Base-by-base conservation (phyloP, 2,329 filamentous ascomycete genomes). In the Delphinella strobiligena region DNA sequence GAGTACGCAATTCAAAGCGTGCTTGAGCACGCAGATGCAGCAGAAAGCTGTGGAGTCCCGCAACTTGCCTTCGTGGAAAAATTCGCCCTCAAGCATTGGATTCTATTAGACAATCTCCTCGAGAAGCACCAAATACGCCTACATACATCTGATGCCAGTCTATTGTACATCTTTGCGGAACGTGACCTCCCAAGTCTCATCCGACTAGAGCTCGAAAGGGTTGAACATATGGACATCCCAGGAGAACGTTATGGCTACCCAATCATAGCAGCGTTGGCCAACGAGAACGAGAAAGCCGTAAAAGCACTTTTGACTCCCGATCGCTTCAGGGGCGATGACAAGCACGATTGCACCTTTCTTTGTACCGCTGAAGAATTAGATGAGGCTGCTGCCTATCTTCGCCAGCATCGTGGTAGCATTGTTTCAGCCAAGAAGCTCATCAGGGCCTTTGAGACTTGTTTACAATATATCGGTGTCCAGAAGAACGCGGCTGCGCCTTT, bases 11-110 rank as follows among this genome's bases (percentile, higher is more conserved):
- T 55, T 18, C 36, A 50, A 10, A 48, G 62, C 39, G 22, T 68
- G 4, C 49, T 71, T n/a, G 38, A 48, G 31, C 67, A 71, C 43
- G 55, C 66, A 4, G 47, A 69, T 35, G 15, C 31, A 29, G 61
- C 64, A 11, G 49, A 55, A 15, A 39, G 42, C 3, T 11, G 22
- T 19, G 5, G 15, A 8, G 42, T 60, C 22, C 19, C 41, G 14
- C 58, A 63, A 45, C 29, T 38, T 3, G 33, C 43, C 0, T 64
- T 67, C 43, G 19, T 68, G 1, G 19, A 38, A 4, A 5, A 17
- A 0, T 63, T 64, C 24, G 37, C 39, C 12, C 34, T 53, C 18
- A 5, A 39, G 5, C 12, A 34, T 1, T 66, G 60, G 59, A 50
- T 61, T 18, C 19, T 33, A 0, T 29, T 57, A 1, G 36, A 49